These are phyloP conservation scores for Mycena vulgaris DNA, from an alignment of 768 basidiomycete species.

Conservation along the genomic window DNA sequence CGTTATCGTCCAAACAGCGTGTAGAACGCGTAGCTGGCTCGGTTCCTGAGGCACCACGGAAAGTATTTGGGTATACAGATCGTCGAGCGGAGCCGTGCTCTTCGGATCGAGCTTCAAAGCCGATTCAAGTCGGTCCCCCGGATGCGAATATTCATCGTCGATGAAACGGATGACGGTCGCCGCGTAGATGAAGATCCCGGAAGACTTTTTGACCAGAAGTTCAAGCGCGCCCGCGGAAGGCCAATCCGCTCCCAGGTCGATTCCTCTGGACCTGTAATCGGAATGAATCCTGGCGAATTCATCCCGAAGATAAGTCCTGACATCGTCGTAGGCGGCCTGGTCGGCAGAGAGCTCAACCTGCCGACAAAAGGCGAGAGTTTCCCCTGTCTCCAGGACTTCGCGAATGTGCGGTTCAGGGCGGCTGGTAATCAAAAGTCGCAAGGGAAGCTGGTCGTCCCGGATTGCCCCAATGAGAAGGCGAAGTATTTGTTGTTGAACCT, in stretches of 20 bases:
- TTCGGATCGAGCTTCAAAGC: too few species aligned
- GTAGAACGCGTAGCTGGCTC: too few species aligned
- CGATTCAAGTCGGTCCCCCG: background rate
- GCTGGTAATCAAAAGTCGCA: background rate
- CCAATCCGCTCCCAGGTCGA: background rate
- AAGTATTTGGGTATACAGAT: too few species aligned
- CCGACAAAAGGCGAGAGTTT: background rate
- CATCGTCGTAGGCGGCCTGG: background rate
- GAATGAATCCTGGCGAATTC: background rate
- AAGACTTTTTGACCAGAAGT: background rate
- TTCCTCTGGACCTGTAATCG: background rate
- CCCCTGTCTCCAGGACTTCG: background rate
- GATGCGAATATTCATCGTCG: constrained; percentile 1
- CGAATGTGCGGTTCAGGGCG: background rate
- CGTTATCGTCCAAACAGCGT: too few species aligned
- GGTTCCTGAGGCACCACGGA: too few species aligned
- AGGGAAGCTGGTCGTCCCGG: too few species aligned
- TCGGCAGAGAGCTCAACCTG: background rate
- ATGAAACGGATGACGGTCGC: background rate
- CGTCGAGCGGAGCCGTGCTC: too few species aligned
- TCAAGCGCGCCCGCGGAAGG: background rate
- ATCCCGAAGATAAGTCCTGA: background rate
- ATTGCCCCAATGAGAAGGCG: too few species aligned
- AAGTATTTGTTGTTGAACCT: too few species aligned
- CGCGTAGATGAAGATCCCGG: background rate